Evolutionary conservation across 1,139 yeast species (phyloP).

Genomic region (Pichia sorboxylosa): DNA sequence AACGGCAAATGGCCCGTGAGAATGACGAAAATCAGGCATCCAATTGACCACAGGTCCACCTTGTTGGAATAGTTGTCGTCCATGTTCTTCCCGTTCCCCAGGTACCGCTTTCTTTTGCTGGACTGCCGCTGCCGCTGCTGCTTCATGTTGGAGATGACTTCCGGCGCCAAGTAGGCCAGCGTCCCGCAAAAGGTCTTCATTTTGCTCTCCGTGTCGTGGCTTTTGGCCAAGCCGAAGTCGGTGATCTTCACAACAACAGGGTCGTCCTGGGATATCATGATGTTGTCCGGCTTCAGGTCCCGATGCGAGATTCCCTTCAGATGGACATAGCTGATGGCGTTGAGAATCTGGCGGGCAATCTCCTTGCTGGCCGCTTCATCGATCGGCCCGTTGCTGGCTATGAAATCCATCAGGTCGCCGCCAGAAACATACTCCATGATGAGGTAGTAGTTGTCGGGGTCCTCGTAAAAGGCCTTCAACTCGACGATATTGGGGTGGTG

Average conservation of each 20-base stretch:
- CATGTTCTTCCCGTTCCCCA: constrained; percentile 22
- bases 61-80: constrained; percentile 59
- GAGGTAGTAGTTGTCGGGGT: constrained; percentile 63
- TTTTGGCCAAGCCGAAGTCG: constrained; percentile 78
- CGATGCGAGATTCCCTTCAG: constrained; percentile 83
- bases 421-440: constrained; percentile 95
- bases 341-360: constrained; percentile 69
- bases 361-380: constrained; percentile 86
- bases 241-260: constrained; percentile 85
- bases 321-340: constrained; percentile 82
- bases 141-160: constrained; percentile 65
- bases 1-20: constrained; percentile 89
- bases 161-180: constrained; percentile 87
- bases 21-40: constrained; percentile 82
- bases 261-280: constrained; percentile 79
- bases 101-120: constrained; percentile 18
- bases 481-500: constrained; percentile 80
- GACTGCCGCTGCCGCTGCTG: constrained; percentile 11
- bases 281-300: constrained; percentile 88
- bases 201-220: constrained; percentile 60
- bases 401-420: constrained; percentile 96
- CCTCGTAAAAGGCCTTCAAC: constrained; percentile 77
- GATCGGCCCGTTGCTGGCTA: constrained; percentile 81
- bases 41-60: constrained; percentile 95
- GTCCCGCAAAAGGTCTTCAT: constrained; percentile 78